A percentile compares a stretch with the other conserved stretches of the same genome.
These are phyloP conservation scores for Phytophthora boehmeriae DNA, from an alignment of 352 stramenopile genomes.

Conservation along the genomic window DNA sequence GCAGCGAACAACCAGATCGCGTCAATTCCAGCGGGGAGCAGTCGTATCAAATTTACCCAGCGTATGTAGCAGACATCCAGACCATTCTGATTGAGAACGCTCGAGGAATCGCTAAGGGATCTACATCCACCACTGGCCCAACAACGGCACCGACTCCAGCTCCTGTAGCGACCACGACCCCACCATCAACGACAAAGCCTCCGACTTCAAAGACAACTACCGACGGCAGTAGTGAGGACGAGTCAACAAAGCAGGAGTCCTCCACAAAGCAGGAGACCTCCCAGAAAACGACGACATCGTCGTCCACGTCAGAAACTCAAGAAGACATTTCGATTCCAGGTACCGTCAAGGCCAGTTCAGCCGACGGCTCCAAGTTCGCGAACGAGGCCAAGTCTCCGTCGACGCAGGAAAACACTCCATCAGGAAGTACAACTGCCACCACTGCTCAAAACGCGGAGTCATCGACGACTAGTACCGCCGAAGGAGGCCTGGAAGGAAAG, in stretches of 20 bases:
- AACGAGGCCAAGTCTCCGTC: slow-evolving; percentile 23
- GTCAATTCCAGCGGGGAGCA: slow-evolving; percentile 47
- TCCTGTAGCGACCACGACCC: slow-evolving; percentile 5
- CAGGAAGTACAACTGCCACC: slow-evolving; percentile 4
- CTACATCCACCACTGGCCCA: not conserved
- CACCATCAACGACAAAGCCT: not conserved
- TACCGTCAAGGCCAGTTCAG: slow-evolving; percentile 41
- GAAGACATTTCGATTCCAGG: slow-evolving; percentile 15
- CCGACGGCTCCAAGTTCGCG: slow-evolving; percentile 30
- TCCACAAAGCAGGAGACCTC: slow-evolving; percentile 1
- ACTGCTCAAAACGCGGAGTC: slow-evolving; percentile 16
- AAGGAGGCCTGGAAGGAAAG: slow-evolving; percentile 7
- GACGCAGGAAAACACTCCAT: slow-evolving; percentile 3
- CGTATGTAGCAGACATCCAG: slow-evolving; percentile 58
- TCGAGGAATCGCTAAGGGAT: slow-evolving; percentile 31
- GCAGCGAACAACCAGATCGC: slow-evolving; percentile 52
- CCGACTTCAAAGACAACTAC: slow-evolving; percentile 7
- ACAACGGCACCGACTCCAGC: not conserved
- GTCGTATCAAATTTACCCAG: slow-evolving; percentile 59
- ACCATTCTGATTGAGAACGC: slow-evolving; percentile 45
- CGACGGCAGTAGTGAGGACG: not conserved
- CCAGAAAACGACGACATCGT: slow-evolving; percentile 7
- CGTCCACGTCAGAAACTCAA: slow-evolving; percentile 14
- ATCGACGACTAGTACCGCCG: slow-evolving; percentile 11
- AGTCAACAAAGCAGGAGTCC: not conserved